Evolutionary conservation across 306 rosid genomes (phyloP).

Genomic region (Trichosanthes cucumerina): DNA sequence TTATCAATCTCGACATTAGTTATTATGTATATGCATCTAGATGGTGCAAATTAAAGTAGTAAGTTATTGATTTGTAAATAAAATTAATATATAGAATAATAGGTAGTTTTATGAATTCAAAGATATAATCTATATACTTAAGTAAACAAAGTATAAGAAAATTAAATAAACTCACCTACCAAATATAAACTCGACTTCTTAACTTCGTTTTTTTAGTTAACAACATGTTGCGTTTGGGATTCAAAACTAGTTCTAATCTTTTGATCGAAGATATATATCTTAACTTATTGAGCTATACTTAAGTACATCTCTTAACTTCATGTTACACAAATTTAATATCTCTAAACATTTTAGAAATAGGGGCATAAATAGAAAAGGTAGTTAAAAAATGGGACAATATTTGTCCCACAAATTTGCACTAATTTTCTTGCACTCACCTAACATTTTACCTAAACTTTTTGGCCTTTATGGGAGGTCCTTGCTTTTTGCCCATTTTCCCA

Average conservation of each 20-base stretch:
- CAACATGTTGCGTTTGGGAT: no score
- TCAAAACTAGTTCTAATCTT: no score
- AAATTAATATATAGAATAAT: no score
- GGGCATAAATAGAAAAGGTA: background rate
- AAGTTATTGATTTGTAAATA: background rate
- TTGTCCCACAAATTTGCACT: slow-evolving; percentile 23
- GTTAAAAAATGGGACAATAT: slow-evolving; percentile 16
- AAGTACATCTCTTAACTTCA: background rate
- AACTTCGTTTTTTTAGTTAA: no score
- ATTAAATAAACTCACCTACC: background rate
- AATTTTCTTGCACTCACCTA: slow-evolving; percentile 24
- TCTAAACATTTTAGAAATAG: background rate
- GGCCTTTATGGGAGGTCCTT: slow-evolving; percentile 25
- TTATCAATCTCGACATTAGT: no score
- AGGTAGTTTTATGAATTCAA: no score
- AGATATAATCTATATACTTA: no score
- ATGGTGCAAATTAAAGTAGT: no score
- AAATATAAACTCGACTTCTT: no score
- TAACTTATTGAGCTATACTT: background rate
- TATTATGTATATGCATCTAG: no score
- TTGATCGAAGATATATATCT: background rate
- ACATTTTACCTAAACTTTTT: slow-evolving; percentile 41
- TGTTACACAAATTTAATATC: background rate
- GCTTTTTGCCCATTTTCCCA: background rate
- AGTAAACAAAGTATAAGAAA: background rate